phyloP scores from a whole-genome alignment of 768 basidiomycete genomes.

The Coprinopsis marcescibilis region DNA sequence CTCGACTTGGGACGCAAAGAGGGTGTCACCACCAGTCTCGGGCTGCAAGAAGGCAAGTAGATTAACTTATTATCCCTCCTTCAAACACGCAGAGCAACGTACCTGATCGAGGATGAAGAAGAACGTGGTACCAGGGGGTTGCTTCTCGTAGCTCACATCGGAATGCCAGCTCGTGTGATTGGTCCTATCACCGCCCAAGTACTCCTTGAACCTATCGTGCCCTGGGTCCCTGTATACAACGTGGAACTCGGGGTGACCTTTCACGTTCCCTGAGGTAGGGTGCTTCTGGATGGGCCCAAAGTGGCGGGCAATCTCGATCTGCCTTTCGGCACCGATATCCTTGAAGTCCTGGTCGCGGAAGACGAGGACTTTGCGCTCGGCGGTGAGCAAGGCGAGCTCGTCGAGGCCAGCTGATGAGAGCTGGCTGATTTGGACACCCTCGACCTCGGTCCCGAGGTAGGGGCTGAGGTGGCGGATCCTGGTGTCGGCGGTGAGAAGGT shows the following conservation, averaged over 20 bases:
- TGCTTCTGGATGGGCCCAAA: conserved; percentile 43
- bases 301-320: conserved; percentile 47
- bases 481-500: conserved; percentile 38
- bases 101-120: conserved; percentile 51
- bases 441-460: conserved; percentile 46
- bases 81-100: background rate
- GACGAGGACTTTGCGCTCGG: conserved; percentile 47
- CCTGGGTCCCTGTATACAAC: conserved; percentile 50
- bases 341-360: conserved; percentile 62
- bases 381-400: conserved; percentile 46
- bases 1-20: conserved; percentile 52
- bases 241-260: conserved; percentile 55
- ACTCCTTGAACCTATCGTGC: conserved; percentile 38
- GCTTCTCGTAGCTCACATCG: conserved; percentile 53
- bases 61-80: background rate
- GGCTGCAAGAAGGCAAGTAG: conserved; percentile 18
- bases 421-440: conserved; percentile 47
- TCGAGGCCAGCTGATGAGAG: conserved; percentile 47
- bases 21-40: conserved; percentile 45
- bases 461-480: conserved; percentile 38
- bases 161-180: conserved; percentile 42
- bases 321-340: conserved; percentile 45
- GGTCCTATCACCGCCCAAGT: conserved; percentile 35
- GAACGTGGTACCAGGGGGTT: conserved; percentile 50
- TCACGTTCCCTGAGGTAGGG: conserved; percentile 46